Conservation (phyloP, 176 grass and related monocot genomes). For the Raddia distichophylla region DNA sequence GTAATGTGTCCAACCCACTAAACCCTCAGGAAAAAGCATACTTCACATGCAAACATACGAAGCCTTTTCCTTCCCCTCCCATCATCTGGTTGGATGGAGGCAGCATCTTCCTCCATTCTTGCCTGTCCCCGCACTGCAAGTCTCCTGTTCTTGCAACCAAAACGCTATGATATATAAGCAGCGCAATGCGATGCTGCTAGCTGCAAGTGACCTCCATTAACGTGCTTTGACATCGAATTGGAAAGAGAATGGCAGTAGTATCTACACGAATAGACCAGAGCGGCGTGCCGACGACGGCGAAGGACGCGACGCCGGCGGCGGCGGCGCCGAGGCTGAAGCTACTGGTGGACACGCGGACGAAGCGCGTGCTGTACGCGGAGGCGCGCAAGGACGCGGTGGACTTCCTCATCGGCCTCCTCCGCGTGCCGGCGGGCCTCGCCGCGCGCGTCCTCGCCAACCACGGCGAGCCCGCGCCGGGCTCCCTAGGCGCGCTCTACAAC, state of each 20-base stretch:
- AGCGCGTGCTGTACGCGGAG: slow-evolving; percentile 66
- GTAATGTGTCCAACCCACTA: background rate
- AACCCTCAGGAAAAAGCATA: slow-evolving; percentile 27
- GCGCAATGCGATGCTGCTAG: background rate
- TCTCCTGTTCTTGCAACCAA: slow-evolving; percentile 7
- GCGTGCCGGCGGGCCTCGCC: slow-evolving; percentile 57
- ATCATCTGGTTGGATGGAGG: slow-evolving; percentile 8
- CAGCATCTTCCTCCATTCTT: background rate
- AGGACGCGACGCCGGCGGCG: background rate
- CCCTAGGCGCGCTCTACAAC: slow-evolving; percentile 51
- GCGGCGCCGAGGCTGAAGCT: slow-evolving; percentile 57
- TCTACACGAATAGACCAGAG: background rate
- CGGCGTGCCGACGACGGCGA: slow-evolving; percentile 24
- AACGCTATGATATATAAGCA: slow-evolving; percentile 38
- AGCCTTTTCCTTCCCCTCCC: slow-evolving; percentile 14
- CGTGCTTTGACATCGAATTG: background rate
- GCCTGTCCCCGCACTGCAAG: slow-evolving; percentile 31
- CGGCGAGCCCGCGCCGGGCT: slow-evolving; percentile 36
- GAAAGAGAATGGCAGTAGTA: background rate
- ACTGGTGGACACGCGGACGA: slow-evolving; percentile 61
- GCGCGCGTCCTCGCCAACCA: slow-evolving; percentile 43
- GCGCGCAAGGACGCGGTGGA: slow-evolving; percentile 67
- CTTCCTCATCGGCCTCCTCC: slow-evolving; percentile 74
- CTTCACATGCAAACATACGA: slow-evolving; percentile 45
- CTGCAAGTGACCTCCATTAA: background rate